Base-by-base conservation (phyloP, 768 basidiomycete genomes). In the Termitomyces sp. region DNA sequence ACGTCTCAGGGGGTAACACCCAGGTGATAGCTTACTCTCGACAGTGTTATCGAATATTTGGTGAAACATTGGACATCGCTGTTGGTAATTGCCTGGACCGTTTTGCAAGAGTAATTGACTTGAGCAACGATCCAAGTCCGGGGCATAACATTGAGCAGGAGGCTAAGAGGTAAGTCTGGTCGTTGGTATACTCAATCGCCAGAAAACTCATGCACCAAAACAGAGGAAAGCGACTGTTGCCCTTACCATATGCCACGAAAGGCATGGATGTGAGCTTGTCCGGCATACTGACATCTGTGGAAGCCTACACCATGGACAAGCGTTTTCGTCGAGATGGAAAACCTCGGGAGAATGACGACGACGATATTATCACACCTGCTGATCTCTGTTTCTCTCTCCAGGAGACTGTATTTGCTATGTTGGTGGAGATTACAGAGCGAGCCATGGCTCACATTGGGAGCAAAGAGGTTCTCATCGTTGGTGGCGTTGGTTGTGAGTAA, bases 361-460 rank as follows among this genome's bases (percentile, higher is more conserved):
- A 81, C 22, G 88, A 95, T 66, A 79, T 88, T 58, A 92, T 98
- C 66, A 98, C 93, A 7, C 87, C 95, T 13, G 90, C 93, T n/a
- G 97, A 99, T 71, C 75, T 99, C 30, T 99, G 97, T 73, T 98
- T 94, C 72, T 95, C 94, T 6, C 76, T 99, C 4, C 97, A 99
- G 73, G 97, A 99, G 73, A 97, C 92, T 0, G 87, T 98, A 1
- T 99, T 91, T 70, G 90, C 95, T 0, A 99, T 99, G 97, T 80
- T 99, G 3, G 97, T 99, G 16, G 97, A 99, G 74, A 99, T 98
- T 60, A 98, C 97, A 0, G 97, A 99, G 72, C 81, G 97, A 41
- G 97, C 97, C 11, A 98, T 99, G 97, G 97, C 97, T 31, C 97
- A 98, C 72, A 95, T 98, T 22, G 91, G 91, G 12, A 96, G 93